Base-by-base conservation (phyloP, 345 rosid genomes). In the Luvunga scandens region DNA sequence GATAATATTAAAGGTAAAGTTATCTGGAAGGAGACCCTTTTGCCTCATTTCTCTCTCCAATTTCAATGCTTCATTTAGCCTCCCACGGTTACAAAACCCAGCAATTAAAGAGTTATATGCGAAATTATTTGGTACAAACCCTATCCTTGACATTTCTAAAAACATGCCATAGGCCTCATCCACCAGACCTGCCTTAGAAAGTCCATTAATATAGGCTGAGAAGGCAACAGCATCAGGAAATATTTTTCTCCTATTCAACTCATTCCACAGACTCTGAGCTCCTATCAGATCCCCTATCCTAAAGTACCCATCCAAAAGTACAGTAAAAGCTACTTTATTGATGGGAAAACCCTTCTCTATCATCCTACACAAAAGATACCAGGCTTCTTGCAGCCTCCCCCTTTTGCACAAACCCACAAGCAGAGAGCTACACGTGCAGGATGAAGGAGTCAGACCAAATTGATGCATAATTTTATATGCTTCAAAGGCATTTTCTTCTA, bases 201-300 rank as follows among this genome's bases (percentile, higher is more conserved):
- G 92, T 79, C 97, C 97, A 78, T 86, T 82, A 62, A 91, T 92
- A 70, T 84, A 86, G 81, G 91, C 93, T 64, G 94, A 90, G 80
- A 85, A 89, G 79, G 92, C 84, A 83, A 92, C 85, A 61, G 77
- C 82, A 82, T 91, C 97, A 72, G 92, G 93, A 77, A 36, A 81
- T 36, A 86, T 84, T 30, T 90, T 91, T 79, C 78, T 78, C 38
- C 75, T 55, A 72, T 82, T 79, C 94, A 92, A 89, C 84, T 89
- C 92, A 57, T 81, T 59, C 97, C 97, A 92, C 70, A 91, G 80
- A 78, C 38, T 77, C 75, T 77, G 80, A 84, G 94, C 97, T 69
- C 88, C 91, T 18, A 22, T 73, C 19, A 80, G 50, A 80, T 89
- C 90, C 70, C 92, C 88, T 9, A 25, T 78, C 82, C 86, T 86